These are phyloP conservation scores for Hibiscus syriacus DNA, from an alignment of 345 rosid species.

Conservation along the genomic window DNA sequence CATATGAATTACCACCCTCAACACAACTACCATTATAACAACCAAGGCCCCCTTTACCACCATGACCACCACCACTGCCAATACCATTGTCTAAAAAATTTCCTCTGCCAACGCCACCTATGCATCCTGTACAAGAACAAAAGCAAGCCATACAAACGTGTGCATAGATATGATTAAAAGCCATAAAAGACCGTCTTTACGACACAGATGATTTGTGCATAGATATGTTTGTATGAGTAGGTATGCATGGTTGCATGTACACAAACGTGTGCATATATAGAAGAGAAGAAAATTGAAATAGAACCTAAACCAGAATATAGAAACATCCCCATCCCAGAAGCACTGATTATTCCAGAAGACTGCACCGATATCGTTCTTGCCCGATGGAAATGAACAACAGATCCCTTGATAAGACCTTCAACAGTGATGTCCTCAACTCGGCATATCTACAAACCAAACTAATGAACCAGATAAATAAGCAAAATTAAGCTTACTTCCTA, in stretches of 20 bases:
- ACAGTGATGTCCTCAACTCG: slow-evolving; percentile 92
- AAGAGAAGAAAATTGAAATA: background rate
- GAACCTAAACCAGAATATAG: background rate
- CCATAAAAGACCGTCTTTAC: background rate
- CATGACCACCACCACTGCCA: slow-evolving; percentile 98
- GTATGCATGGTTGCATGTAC: background rate
- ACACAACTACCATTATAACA: slow-evolving; percentile 56
- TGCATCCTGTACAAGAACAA: slow-evolving; percentile 64
- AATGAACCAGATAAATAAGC: slow-evolving; percentile 19
- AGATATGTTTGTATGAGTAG: background rate
- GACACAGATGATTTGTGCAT: background rate
- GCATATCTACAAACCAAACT: slow-evolving; percentile 57
- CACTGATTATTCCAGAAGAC: slow-evolving; percentile 35
- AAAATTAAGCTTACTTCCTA: slow-evolving; percentile 3
- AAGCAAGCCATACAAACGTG: no score
- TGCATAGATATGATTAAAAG: no score
- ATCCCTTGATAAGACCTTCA: slow-evolving; percentile 84
- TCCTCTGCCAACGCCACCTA: slow-evolving; percentile 88
- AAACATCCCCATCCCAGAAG: slow-evolving; percentile 61
- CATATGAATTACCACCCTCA: slow-evolving; percentile 83
- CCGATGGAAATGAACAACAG: slow-evolving; percentile 89
- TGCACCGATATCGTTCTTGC: slow-evolving; percentile 73
- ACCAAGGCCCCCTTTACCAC: slow-evolving; percentile 85
- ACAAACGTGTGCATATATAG: background rate
- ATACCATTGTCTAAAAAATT: slow-evolving; percentile 52